These are phyloP conservation scores for Cyberlindnera sargentensis DNA, from an alignment of 805 yeast species.

Conservation along the genomic window DNA sequence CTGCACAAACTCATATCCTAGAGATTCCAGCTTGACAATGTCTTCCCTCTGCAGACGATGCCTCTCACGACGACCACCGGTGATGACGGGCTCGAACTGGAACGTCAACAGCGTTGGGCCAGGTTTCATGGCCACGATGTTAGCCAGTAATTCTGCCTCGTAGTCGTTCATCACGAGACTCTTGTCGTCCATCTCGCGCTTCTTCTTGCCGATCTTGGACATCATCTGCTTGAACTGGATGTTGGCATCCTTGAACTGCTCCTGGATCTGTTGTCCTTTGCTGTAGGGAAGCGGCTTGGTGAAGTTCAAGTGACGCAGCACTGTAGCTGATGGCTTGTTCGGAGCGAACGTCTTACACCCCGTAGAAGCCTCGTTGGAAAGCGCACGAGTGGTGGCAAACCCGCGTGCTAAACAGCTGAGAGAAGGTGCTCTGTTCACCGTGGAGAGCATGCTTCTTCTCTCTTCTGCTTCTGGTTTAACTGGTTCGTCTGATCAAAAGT, in stretches of 20 bases:
- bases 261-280: constrained; percentile 51
- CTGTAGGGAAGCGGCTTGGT: constrained; percentile 31
- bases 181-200: constrained; percentile 31
- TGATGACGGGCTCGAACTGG: constrained; percentile 80
- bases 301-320: constrained; percentile 39
- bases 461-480: not conserved
- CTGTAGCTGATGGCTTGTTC: constrained; percentile 26
- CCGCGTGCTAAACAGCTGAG: not conserved
- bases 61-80: constrained; percentile 84
- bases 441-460: not conserved
- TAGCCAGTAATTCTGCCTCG: constrained; percentile 38
- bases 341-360: constrained; percentile 26
- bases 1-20: constrained; percentile 63
- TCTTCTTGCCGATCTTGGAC: constrained; percentile 37
- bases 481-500: not conserved
- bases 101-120: constrained; percentile 70
- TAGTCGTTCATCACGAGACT: constrained; percentile 37
- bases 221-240: constrained; percentile 50
- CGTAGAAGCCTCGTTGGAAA: not conserved
- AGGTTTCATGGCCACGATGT: constrained; percentile 43
- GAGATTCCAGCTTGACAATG: constrained; percentile 21
- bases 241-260: constrained; percentile 46
- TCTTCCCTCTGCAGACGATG: constrained; percentile 33
- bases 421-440: no score
- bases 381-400: not conserved